Base-by-base conservation (phyloP, 2,329 filamentous ascomycete genomes). In the Trichoderma atrobrunneum region DNA sequence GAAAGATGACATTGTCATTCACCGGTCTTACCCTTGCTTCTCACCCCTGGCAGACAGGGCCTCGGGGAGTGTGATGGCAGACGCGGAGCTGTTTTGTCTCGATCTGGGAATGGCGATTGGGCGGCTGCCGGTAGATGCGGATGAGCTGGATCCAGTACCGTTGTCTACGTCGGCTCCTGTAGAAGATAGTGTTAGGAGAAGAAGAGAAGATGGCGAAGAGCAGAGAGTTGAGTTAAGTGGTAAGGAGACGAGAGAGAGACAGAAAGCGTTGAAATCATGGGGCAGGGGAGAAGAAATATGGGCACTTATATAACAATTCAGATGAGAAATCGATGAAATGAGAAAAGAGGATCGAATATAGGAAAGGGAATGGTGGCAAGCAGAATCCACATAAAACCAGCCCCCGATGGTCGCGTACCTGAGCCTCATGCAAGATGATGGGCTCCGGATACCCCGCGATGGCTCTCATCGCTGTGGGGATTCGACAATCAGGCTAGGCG, bases 21-120 rank as follows among this genome's bases (percentile, higher is more conserved):
- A 34, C 57, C 66, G 26, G 18, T 32, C 85, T 78, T 85, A 90
- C 89, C 88, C 88, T 77, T 83, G 84, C 64, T 88, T 77, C 78
- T 90, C 88, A 67, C 88, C 89, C 70, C 88, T 83, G 59, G 86
- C 89, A 30, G 88, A 89, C 26, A 90, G 79, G 73, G 84, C 85
- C 74, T 85, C 84, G 26, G 82, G 84, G 24, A 84, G 84, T 28
- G 83, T 87, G 76, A 82, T 81, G 60, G 80, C 77, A 63, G 82
- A 81, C 63, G 82, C 78, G 73, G 79, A 79, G 62, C 80, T 84
- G 73, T 83, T 76, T 72, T 82, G 84, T 74, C 79, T 83, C 60
- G 79, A 74, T 30, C 81, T 76, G 28, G 87, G 86, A 72, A 89
- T 90, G 54, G 85, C 81, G 75, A 90, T 89, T 64, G 88, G 88